Conservation (phyloP, 805 yeast genomes). For the Candida quercuum region DNA sequence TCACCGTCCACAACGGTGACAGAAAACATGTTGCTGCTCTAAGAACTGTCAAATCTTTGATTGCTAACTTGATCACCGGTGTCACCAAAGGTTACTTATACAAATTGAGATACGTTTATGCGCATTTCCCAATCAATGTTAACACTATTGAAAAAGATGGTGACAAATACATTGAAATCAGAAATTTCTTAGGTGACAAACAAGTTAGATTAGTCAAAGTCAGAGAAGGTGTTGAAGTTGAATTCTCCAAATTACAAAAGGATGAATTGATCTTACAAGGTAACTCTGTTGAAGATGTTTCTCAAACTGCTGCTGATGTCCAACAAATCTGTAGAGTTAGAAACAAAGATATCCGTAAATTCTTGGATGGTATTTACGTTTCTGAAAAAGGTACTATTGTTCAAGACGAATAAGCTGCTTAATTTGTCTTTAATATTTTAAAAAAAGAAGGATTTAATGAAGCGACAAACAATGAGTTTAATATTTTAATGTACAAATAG, state of each 20-base stretch:
- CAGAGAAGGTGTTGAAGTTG: constrained; percentile 84
- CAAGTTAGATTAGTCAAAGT: constrained; percentile 85
- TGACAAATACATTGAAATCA: constrained; percentile 78
- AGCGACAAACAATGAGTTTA: background rate
- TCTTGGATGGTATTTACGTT: constrained; percentile 99
- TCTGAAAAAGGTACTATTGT: constrained; percentile 89
- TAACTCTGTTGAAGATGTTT: constrained; percentile 95
- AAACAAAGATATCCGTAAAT: constrained; percentile 99
- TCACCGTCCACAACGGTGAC: constrained; percentile 97
- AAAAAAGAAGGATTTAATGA: constrained; percentile 7
- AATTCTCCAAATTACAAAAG: constrained; percentile 78
- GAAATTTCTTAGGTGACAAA: constrained; percentile 99
- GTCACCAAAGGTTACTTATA: constrained; percentile 98
- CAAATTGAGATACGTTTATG: constrained; percentile 99
- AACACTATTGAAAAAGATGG: constrained; percentile 82
- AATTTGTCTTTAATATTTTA: background rate
- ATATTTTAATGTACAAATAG: background rate
- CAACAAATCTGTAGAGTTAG: constrained; percentile 98
- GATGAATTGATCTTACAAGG: constrained; percentile 92
- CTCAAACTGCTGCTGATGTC: constrained; percentile 97
- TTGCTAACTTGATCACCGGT: constrained; percentile 94
- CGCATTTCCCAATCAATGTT: constrained; percentile 99
- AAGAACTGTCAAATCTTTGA: constrained; percentile 96
- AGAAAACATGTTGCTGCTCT: constrained; percentile 99
- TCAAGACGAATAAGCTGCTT: constrained; percentile 43